These are phyloP conservation scores for Flaveria sonorensis DNA, from an alignment of 129 eudicot genomes.

Conservation along the genomic window DNA sequence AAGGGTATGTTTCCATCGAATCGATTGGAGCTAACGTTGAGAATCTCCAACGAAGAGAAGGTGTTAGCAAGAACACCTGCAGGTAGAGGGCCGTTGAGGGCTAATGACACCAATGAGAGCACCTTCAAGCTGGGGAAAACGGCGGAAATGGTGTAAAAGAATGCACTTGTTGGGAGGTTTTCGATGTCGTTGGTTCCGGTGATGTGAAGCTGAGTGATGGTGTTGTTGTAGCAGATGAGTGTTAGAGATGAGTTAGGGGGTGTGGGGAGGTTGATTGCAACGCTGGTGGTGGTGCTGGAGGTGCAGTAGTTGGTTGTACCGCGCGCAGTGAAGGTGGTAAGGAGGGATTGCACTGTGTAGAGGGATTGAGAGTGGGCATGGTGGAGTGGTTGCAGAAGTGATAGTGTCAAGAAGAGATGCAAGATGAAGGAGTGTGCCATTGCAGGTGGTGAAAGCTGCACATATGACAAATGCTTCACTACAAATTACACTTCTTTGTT, in stretches of 20 bases:
- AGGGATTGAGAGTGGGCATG: conserved; percentile 31
- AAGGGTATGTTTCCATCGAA: conserved; percentile 53
- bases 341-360: conserved; percentile 23
- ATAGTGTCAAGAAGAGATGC: conserved; percentile 32
- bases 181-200: conserved; percentile 12
- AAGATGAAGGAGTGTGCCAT: conserved; percentile 30
- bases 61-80: conserved; percentile 24
- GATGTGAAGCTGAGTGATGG: conserved; percentile 42
- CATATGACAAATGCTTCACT: background rate
- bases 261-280: conserved; percentile 36
- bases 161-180: conserved; percentile 21
- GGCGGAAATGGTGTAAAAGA: conserved; percentile 28
- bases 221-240: conserved; percentile 37
- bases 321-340: conserved; percentile 35
- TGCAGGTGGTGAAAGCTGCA: conserved; percentile 32
- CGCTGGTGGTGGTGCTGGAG: conserved; percentile 28
- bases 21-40: conserved; percentile 61
- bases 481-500: background rate
- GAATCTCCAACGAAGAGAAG: conserved; percentile 54
- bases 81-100: conserved; percentile 28
- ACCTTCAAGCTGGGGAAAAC: conserved; percentile 22
- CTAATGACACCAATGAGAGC: conserved; percentile 21
- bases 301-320: conserved; percentile 38
- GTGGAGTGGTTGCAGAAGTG: conserved; percentile 24
- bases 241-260: conserved; percentile 40